Evolutionary conservation across 1,139 yeast species (phyloP).

Genomic region (Petasospora fabianii): DNA sequence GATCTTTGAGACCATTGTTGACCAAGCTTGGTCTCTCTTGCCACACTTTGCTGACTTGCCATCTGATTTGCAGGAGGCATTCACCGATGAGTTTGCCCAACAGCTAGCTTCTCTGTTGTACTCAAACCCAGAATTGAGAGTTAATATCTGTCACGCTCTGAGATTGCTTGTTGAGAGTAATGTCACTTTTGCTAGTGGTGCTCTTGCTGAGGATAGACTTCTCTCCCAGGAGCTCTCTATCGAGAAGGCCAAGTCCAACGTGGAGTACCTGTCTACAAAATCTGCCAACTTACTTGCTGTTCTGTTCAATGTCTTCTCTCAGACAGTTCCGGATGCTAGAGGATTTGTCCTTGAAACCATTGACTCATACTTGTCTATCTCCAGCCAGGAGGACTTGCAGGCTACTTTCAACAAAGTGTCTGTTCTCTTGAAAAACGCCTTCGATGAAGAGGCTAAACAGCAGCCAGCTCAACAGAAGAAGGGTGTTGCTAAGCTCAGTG

Average conservation of each 20-base stretch:
- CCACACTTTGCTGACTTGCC: constrained; percentile 92
- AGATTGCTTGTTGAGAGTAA: constrained; percentile 78
- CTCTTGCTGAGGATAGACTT: constrained; percentile 51
- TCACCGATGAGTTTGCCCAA: constrained; percentile 76
- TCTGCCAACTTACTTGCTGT: constrained; percentile 80
- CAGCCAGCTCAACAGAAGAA: constrained; percentile 30
- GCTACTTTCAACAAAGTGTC: constrained; percentile 85
- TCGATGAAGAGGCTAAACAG: constrained; percentile 53
- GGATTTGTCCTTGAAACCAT: constrained; percentile 83
- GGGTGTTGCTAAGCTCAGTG: constrained; percentile 53
- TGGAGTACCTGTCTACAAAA: constrained; percentile 60
- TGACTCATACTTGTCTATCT: constrained; percentile 71
- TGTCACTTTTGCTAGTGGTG: constrained; percentile 57
- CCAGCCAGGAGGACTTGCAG: constrained; percentile 63
- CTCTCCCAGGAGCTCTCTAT: constrained; percentile 60
- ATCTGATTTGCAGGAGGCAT: constrained; percentile 58
- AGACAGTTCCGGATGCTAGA: constrained; percentile 80
- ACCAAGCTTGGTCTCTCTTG: constrained; percentile 88
- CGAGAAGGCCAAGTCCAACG: constrained; percentile 49
- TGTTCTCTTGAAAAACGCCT: constrained; percentile 65
- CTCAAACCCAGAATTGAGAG: constrained; percentile 70
- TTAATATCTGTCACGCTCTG: constrained; percentile 75
- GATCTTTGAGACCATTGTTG: constrained; percentile 76
- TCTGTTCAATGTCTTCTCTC: constrained; percentile 84
- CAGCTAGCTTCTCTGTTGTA: constrained; percentile 71